Evolutionary conservation across 2,329 filamentous ascomycete genomes (phyloP).

Genomic region (Ophiostoma quercus): DNA sequence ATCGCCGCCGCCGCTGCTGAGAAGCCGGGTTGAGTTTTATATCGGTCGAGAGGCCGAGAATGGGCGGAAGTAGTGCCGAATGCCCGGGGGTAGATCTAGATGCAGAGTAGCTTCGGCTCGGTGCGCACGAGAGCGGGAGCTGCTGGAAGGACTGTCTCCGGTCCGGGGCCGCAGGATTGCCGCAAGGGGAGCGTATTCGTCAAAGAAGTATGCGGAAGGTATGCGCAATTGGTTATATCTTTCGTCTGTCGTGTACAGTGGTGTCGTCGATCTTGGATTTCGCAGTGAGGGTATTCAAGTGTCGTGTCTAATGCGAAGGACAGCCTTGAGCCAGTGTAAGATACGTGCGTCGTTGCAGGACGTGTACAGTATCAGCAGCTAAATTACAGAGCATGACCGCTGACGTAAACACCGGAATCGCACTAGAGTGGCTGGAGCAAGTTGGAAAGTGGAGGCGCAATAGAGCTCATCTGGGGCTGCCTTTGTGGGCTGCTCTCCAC

Average conservation of each 20-base stretch:
- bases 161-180: background rate
- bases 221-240: background rate
- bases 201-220: background rate
- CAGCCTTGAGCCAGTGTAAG: constrained; percentile 15
- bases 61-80: background rate
- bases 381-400: background rate
- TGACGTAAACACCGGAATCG: constrained; percentile 16
- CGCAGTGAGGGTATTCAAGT: background rate
- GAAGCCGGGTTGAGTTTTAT: background rate
- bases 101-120: background rate
- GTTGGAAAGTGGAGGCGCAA: constrained; percentile 9
- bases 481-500: constrained; percentile 6
- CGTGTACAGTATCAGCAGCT: constrained; percentile 21
- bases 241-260: background rate
- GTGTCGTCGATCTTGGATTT: background rate
- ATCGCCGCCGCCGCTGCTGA: constrained; percentile 25
- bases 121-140: constrained; percentile 2
- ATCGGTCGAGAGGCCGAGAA: constrained; percentile 7
- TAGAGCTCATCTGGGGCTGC: constrained; percentile 11
- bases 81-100: background rate
- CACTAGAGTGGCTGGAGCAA: constrained; percentile 4
- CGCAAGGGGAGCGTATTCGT: background rate
- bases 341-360: background rate
- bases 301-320: background rate
- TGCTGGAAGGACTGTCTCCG: background rate